Conservation (phyloP, 441 rosid species). For the Eruca vesicaria region DNA sequence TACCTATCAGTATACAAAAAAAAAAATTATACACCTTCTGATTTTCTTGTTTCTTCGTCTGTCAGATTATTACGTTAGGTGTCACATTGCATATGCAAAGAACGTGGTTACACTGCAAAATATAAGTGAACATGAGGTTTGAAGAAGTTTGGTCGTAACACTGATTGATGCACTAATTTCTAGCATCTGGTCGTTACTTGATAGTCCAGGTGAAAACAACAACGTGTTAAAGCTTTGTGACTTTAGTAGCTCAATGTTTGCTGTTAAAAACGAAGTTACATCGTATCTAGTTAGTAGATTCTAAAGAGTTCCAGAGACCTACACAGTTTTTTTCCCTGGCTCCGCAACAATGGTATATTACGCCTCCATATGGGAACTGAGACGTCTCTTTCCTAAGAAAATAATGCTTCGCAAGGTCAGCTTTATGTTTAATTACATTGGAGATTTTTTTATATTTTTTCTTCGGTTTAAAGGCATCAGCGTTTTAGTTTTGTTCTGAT, state of each 20-base stretch:
- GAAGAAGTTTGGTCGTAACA: background rate
- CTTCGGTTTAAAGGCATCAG: no score
- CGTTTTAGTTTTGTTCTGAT: background rate
- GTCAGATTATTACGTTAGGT: background rate
- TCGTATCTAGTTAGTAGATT: conserved; percentile 98
- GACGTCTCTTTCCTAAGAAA: background rate
- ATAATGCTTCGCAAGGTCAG: no score
- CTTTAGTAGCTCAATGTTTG: conserved; percentile 96
- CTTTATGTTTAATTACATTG: no score
- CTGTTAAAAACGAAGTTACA: conserved; percentile 96
- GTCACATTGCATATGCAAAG: background rate
- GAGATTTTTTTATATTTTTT: no score
- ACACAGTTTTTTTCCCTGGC: background rate
- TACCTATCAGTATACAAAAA: background rate
- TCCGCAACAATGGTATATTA: background rate
- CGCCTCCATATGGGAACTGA: background rate
- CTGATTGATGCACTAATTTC: background rate
- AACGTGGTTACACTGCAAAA: background rate
- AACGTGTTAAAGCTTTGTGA: conserved; percentile 95
- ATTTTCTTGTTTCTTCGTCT: background rate
- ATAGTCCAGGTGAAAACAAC: conserved; percentile 76
- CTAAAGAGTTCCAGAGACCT: conserved; percentile 3
- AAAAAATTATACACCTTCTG: background rate
- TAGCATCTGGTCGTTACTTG: background rate
- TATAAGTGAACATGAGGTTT: background rate